Evolutionary conservation across 2,329 filamentous ascomycete species (phyloP), one percentile per base, ranked within the genome.

Genomic region (Cordyceps cicadae): DNA sequence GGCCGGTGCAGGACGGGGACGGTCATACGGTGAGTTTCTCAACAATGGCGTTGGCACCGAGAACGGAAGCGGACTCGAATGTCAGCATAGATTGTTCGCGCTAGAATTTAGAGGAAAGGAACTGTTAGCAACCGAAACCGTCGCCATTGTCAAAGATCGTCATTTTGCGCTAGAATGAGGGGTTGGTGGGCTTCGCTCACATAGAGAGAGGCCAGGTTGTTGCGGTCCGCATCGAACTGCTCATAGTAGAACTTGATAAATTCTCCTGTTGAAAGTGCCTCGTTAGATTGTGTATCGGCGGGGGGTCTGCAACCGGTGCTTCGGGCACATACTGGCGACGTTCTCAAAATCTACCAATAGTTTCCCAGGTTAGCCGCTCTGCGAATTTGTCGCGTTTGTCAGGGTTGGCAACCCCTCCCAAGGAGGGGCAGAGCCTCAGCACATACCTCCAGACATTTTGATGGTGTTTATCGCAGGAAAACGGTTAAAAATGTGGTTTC

Each of bases 201-300:
- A 81, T 97, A 97, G 78, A 97, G 90, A 64, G 77, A 70, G 15
- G 75, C 76, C 49, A 97, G 83, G 56, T 72, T 69, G 60, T 76
- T 76, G 70, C 92, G 87, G 76, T 92, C 81, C 63, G 71, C 65
- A 74, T 96, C 92, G 77, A 97, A 96, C 63, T 86, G 87, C 70
- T 87, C 81, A 83, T 96, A 97, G 85, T 97, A 97, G 81, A 88
- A 93, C 63, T 87, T 72, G 67, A 93, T 87, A 77, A 97, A 97
- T 77, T 95, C 84, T 74, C 87, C 92, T 97, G 54, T 66, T 19
- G 19, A 26, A 34, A 5, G 49, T 50, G 17, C 29, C 15, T 52
- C 26, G 51, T 59, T 54, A 56, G 54, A 58, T 21, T 3, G 19
- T 17, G 29, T 17, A 32, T 59, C 26, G 19, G 19, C 48, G 49